These are phyloP conservation scores for Stemphylium lycopersici DNA, from an alignment of 2,329 filamentous ascomycete genomes.

Conservation along the genomic window DNA sequence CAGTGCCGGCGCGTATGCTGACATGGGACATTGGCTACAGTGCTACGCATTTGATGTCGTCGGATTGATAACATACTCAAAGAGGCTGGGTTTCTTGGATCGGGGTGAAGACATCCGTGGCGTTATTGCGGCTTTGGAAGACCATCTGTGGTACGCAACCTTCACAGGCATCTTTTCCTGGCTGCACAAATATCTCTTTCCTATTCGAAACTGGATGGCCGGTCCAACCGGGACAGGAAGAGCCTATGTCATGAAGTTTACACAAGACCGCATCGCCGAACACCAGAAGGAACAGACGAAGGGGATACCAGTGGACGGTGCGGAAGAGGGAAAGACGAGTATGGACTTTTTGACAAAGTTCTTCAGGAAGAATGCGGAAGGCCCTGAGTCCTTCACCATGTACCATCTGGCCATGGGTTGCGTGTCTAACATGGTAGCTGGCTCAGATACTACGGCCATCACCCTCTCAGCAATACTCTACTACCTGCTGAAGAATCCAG, in stretches of 20 bases:
- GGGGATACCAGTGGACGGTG: slow-evolving; percentile 10
- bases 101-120: slow-evolving; percentile 18
- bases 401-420: slow-evolving; percentile 48
- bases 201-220: slow-evolving; percentile 46
- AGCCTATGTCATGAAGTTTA: slow-evolving; percentile 38
- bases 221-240: slow-evolving; percentile 38
- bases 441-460: slow-evolving; percentile 54
- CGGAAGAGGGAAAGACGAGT: slow-evolving; percentile 1
- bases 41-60: slow-evolving; percentile 52
- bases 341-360: slow-evolving; percentile 26
- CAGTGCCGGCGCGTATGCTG: slow-evolving; percentile 14
- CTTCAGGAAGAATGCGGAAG: slow-evolving; percentile 13
- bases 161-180: slow-evolving; percentile 27
- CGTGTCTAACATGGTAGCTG: slow-evolving; percentile 48
- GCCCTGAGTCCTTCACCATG: slow-evolving; percentile 46
- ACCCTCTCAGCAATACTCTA: slow-evolving; percentile 37
- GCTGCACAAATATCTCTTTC: slow-evolving; percentile 39
- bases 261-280: slow-evolving; percentile 16
- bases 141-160: slow-evolving; percentile 10
- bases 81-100: slow-evolving; percentile 26
- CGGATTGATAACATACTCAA: slow-evolving; percentile 31
- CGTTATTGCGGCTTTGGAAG: slow-evolving; percentile 10
- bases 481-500: slow-evolving; percentile 25
- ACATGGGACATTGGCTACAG: slow-evolving; percentile 40
- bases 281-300: slow-evolving; percentile 16